Evolutionary conservation across 2,329 filamentous ascomycete genomes (phyloP).

Genomic region (Ceratocystis cacaofunesta): DNA sequence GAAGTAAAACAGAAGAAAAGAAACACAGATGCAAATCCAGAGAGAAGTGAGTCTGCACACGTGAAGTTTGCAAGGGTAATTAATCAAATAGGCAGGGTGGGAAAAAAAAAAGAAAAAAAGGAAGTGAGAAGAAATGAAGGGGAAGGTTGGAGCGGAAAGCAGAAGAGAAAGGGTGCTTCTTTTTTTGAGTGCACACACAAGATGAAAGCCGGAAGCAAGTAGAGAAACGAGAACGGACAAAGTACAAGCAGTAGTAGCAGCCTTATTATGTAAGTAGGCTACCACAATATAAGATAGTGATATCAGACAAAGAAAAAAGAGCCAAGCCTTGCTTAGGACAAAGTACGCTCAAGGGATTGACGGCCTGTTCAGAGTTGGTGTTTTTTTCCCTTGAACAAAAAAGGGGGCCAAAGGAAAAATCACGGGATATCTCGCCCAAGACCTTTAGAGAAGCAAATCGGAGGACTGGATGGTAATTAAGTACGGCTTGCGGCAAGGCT

Average conservation of each 20-base stretch:
- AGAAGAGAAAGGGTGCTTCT: background rate
- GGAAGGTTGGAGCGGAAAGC: background rate
- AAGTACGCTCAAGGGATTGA: background rate
- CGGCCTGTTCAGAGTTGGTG: background rate
- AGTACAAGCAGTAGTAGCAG: background rate
- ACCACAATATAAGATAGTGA: background rate
- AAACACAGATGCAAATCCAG: slow-evolving; percentile 2
- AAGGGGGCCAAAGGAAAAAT: background rate
- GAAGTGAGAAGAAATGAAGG: background rate
- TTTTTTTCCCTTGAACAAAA: background rate
- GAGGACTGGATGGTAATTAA: background rate
- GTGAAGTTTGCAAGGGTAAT: slow-evolving; percentile 9
- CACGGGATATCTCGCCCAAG: background rate
- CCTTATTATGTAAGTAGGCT: background rate
- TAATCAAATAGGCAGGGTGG: background rate
- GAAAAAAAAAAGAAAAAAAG: background rate
- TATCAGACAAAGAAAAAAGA: background rate
- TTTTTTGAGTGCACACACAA: background rate
- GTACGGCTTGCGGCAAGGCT: background rate
- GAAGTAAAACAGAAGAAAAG: slow-evolving; percentile 9
- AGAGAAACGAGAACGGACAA: background rate
- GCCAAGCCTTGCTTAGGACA: background rate
- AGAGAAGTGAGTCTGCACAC: background rate
- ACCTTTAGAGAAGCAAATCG: background rate
- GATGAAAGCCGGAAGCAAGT: background rate